Percentiles rank a stretch among this genome's conserved stretches.
phyloP scores from a whole-genome alignment of 306 rosid species.

The Lablab purpureus region DNA sequence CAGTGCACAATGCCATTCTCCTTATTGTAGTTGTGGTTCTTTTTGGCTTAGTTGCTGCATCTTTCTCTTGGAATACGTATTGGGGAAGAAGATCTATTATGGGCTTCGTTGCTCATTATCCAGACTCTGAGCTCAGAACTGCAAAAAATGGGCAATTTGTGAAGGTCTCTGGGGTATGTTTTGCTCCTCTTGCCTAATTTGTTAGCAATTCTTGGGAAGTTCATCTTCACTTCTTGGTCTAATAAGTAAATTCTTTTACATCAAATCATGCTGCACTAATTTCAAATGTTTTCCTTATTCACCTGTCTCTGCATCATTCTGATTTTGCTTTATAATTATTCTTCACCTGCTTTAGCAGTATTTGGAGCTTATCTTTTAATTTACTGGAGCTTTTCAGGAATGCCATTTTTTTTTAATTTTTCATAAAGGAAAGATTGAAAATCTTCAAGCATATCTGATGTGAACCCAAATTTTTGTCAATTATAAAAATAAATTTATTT shows the following conservation, averaged over 20 bases:
- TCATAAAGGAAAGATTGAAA: slow-evolving; percentile 16
- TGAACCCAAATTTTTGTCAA: not conserved
- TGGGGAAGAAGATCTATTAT: slow-evolving; percentile 90
- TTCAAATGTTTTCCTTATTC: not conserved
- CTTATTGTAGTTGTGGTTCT: slow-evolving; percentile 88
- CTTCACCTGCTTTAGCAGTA: slow-evolving; percentile 21
- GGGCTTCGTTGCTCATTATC: slow-evolving; percentile 75
- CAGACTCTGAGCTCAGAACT: slow-evolving; percentile 97
- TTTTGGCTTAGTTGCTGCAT: slow-evolving; percentile 78
- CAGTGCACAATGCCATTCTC: slow-evolving; percentile 87
- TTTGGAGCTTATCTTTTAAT: slow-evolving; percentile 27
- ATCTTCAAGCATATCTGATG: not conserved
- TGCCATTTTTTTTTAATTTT: not conserved
- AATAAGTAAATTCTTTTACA: slow-evolving; percentile 4
- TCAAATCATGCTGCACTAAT: not conserved
- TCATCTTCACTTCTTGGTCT: slow-evolving; percentile 12
- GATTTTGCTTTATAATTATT: slow-evolving; percentile 37
- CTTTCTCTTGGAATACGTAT: slow-evolving; percentile 88
- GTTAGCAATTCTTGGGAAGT: slow-evolving; percentile 24
- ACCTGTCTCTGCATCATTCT: slow-evolving; percentile 21
- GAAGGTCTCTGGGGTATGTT: slow-evolving; percentile 98
- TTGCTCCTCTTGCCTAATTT: slow-evolving; percentile 41
- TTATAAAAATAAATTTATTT: not conserved
- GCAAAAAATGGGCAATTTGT: slow-evolving; percentile 96
- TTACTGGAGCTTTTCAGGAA: not conserved